Base-by-base conservation (phyloP, 2,329 filamentous ascomycete genomes). In the Cryphonectria parasitica region DNA sequence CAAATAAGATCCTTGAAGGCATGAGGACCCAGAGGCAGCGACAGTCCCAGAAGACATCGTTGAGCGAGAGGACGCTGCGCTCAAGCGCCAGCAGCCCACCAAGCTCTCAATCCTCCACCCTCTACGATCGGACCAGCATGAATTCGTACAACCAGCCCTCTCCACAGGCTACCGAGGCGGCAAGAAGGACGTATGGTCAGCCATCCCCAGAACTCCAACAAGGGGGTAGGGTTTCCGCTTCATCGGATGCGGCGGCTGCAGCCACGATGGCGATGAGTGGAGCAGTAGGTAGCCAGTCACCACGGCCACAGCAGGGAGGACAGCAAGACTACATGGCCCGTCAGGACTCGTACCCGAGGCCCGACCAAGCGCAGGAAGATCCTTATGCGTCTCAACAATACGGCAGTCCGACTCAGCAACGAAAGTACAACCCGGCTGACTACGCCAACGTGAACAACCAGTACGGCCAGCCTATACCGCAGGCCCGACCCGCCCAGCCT, bases 1-100 rank as follows among this genome's bases (percentile, higher is more conserved):
- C 96, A 60, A 98, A 98, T 80, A 90, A 97, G 78, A 98, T 99
- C 74, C 82, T 98, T 68, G 91, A 94, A 74, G 93, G 95, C 65
- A 92, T 98, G 75, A 89, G 93, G 77, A 90, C 90, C 65, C 91
- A 92, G 71, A 97, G 90, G 78, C 88, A 89, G 71, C 82, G 84
- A 65, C 86, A 92, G 81, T 85, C 85, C 67, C 88, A 89, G 79
- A 82, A 81, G 0, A 82, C 85, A 0, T 87, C 82, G 61, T 84
- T 95, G 80, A 88, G 86, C 72, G 89, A 89, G 65, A 87, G 88
- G 77, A 94, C 91, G 2, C 82, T 95, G 72, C 87, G 93, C 65
- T 75, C 82, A 75, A 82, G 80, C 69, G 88, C 86, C 75, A 80
- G 80, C 65, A 84, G 83, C 52, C 82, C 84, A 19, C 80, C 81